Conservation (phyloP, 202 grass and related monocot genomes). For the Digitaria exilis region DNA sequence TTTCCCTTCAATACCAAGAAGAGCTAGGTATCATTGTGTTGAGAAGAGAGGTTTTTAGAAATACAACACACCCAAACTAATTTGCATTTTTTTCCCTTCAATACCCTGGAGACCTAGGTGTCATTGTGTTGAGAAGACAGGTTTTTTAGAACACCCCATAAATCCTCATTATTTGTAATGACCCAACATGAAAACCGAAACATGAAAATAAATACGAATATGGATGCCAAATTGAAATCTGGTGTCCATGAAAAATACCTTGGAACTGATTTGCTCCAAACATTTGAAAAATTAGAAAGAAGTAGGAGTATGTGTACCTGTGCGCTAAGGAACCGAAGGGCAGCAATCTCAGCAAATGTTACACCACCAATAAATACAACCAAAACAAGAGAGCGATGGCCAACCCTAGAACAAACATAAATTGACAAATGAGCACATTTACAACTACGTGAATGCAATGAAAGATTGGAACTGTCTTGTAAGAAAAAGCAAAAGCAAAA, state of each 20-base stretch:
- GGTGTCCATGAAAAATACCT: neutral
- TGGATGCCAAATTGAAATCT: neutral
- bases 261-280: conserved; percentile 8
- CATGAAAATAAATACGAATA: neutral
- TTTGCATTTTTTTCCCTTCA: no score
- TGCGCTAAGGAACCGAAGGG: conserved; percentile 90
- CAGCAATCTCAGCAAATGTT: conserved; percentile 94
- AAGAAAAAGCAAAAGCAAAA: no score
- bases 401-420: conserved; percentile 52
- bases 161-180: neutral
- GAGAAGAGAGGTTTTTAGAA: no score
- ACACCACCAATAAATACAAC: no score
- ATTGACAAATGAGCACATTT: neutral
- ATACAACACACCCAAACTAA: no score
- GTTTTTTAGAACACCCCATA: no score
- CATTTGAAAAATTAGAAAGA: conserved; percentile 16
- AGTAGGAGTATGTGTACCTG: conserved; percentile 52
- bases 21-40: no score
- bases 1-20: no score
- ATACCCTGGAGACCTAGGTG: no score
- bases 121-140: no score
- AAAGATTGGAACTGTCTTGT: neutral
- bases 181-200: neutral
- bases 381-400: no score
- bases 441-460: neutral